A percentile compares a stretch with the other conserved stretches of the same genome.
These are phyloP conservation scores for Carpinus viminea DNA, from an alignment of 306 rosid genomes.

Conservation along the genomic window DNA sequence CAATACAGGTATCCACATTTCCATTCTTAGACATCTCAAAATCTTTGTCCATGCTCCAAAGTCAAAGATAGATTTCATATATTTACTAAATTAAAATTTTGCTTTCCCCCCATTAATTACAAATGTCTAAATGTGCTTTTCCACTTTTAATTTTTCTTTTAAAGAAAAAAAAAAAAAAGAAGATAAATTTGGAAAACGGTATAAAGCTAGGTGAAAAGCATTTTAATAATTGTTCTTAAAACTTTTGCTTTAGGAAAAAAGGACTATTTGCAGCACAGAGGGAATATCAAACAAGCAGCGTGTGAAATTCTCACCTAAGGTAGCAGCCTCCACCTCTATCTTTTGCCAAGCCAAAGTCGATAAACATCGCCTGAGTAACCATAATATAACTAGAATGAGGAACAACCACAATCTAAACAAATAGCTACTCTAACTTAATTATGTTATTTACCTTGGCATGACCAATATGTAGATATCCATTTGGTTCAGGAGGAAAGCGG, in stretches of 20 bases:
- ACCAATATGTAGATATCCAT: constrained; percentile 97
- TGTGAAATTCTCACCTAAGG: constrained; percentile 57
- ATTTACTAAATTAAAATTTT: background rate
- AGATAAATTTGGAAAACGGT: too few species aligned
- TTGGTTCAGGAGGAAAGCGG: constrained; percentile 99
- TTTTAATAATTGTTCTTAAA: background rate
- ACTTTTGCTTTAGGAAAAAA: constrained; percentile 7
- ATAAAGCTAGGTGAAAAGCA: background rate
- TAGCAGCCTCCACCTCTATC: constrained; percentile 93
- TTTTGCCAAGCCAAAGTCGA: constrained; percentile 94
- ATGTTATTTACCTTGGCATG: constrained; percentile 78
- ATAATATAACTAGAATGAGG: background rate
- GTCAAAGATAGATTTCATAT: background rate
- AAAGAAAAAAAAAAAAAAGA: too few species aligned
- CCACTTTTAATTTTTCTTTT: too few species aligned
- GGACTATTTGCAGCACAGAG: constrained; percentile 13
- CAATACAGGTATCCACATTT: background rate
- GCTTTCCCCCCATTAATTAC: too few species aligned
- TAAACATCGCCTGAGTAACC: constrained; percentile 83
- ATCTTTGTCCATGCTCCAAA: background rate
- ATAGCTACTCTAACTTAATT: constrained; percentile 13
- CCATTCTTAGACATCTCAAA: background rate
- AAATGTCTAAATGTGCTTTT: background rate
- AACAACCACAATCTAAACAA: constrained; percentile 3
- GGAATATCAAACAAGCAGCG: constrained; percentile 6